These are phyloP conservation scores for Sphaerostilbella broomeana DNA, from an alignment of 2,329 filamentous ascomycete genomes.

Conservation along the genomic window DNA sequence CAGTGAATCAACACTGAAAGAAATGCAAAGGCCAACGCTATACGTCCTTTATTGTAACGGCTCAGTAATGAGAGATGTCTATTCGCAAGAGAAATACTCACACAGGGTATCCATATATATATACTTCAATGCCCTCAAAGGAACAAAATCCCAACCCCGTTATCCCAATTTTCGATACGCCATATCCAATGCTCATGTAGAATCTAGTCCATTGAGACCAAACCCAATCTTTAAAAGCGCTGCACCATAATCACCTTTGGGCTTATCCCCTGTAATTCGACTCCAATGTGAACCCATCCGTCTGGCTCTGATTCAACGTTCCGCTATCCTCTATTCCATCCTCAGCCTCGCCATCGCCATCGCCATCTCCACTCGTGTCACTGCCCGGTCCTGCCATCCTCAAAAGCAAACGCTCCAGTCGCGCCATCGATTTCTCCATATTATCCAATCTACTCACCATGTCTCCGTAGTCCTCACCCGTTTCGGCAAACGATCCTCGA, in stretches of 20 bases:
- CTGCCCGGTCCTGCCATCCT: conserved; percentile 28
- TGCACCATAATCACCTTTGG: not conserved
- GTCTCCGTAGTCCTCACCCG: conserved; percentile 36
- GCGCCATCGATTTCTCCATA: conserved; percentile 44
- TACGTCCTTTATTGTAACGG: too few relatives aligned
- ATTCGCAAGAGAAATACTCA: not conserved
- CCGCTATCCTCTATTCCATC: conserved; percentile 24
- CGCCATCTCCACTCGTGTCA: conserved; percentile 10
- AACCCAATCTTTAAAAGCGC: not conserved
- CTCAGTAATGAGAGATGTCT: too few relatives aligned
- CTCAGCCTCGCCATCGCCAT: conserved; percentile 21
- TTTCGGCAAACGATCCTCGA: conserved; percentile 41
- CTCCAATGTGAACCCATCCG: conserved; percentile 24
- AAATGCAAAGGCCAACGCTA: too few relatives aligned
- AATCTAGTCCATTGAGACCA: conserved; percentile 2
- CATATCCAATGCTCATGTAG: not conserved
- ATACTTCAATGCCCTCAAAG: not conserved
- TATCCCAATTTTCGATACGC: too few relatives aligned
- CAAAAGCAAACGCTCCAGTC: conserved; percentile 42
- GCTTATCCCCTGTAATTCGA: conserved; percentile 22
- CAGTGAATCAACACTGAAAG: conserved; percentile 9
- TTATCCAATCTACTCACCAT: conserved; percentile 38
- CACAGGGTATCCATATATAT: not conserved
- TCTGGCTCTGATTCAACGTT: conserved; percentile 20
- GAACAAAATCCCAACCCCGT: too few relatives aligned